phyloP scores from a whole-genome alignment of 2,329 filamentous ascomycete species.

The Fusarium mangiferae region DNA sequence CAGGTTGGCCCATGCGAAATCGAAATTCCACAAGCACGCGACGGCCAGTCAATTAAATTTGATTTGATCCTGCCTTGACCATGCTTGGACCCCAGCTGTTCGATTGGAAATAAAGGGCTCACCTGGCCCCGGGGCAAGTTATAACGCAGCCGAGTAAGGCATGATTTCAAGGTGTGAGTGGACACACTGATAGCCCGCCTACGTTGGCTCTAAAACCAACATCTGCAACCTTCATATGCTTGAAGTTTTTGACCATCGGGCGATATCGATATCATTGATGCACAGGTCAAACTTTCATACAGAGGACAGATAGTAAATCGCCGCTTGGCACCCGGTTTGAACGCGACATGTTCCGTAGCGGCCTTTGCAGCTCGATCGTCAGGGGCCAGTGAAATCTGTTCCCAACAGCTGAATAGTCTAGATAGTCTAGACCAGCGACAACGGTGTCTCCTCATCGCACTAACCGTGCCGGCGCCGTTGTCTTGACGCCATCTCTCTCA shows the following conservation, averaged over 20 bases:
- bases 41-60: conserved; percentile 21
- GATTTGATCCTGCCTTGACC: conserved; percentile 13
- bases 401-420: conserved; percentile 29
- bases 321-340: conserved; percentile 13
- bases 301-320: conserved; percentile 7
- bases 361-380: conserved; percentile 26
- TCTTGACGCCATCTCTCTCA: conserved; percentile 32
- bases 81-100: neutral
- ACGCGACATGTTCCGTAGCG: conserved; percentile 32
- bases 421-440: conserved; percentile 34
- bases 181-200: conserved; percentile 12
- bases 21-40: conserved; percentile 22
- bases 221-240: conserved; percentile 21
- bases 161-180: conserved; percentile 34
- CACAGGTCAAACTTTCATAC: conserved; percentile 6
- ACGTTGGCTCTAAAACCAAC: conserved; percentile 17
- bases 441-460: conserved; percentile 34
- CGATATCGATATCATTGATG: conserved; percentile 17
- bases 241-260: conserved; percentile 29
- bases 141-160: conserved; percentile 21
- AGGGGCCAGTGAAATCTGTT: conserved; percentile 18
- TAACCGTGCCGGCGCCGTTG: conserved; percentile 20
- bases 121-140: conserved; percentile 15
- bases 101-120: conserved; percentile 21
- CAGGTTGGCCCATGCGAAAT: conserved; percentile 29